Conservation (phyloP, 2,329 filamentous ascomycete species). For the Ceratocystis ficicola region DNA sequence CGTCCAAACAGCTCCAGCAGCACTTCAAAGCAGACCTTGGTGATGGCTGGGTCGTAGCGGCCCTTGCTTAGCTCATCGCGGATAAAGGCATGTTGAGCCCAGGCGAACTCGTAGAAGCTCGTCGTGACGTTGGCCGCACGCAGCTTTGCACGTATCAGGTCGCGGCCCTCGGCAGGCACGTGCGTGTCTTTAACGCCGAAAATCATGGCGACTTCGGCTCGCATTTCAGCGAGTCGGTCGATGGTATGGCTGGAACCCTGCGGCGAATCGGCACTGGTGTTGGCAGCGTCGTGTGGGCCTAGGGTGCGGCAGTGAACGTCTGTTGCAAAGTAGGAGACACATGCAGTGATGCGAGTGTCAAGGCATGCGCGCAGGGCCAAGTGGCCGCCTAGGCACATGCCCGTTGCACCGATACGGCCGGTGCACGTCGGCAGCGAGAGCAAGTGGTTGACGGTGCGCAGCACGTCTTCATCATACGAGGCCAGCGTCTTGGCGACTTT, state of each 20-base stretch:
- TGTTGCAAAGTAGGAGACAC: constrained; percentile 83
- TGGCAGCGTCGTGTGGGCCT: constrained; percentile 47
- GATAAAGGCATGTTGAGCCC: constrained; percentile 92
- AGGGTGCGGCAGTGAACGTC: constrained; percentile 74
- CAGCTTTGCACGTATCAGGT: constrained; percentile 70
- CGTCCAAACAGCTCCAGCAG: constrained; percentile 74
- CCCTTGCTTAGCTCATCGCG: constrained; percentile 86
- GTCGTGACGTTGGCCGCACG: constrained; percentile 63
- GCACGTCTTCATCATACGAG: constrained; percentile 74
- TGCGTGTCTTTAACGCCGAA: constrained; percentile 87
- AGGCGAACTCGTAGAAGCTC: constrained; percentile 80
- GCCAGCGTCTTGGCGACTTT: constrained; percentile 75
- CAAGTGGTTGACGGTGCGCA: constrained; percentile 55
- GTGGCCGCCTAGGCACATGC: constrained; percentile 91
- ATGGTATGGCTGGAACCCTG: constrained; percentile 39
- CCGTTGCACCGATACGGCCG: constrained; percentile 64
- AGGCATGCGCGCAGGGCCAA: constrained; percentile 55
- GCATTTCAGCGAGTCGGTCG: constrained; percentile 50
- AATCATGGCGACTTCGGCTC: constrained; percentile 74
- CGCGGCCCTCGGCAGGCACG: constrained; percentile 69
- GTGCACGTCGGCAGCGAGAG: constrained; percentile 65
- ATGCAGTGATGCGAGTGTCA: constrained; percentile 62
- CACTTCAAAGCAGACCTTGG: constrained; percentile 83
- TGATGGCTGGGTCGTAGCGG: constrained; percentile 79
- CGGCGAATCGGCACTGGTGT: constrained; percentile 30